phyloP scores from a whole-genome alignment of 2,329 filamentous ascomycete species.

The Calonectria multiphialidica region DNA sequence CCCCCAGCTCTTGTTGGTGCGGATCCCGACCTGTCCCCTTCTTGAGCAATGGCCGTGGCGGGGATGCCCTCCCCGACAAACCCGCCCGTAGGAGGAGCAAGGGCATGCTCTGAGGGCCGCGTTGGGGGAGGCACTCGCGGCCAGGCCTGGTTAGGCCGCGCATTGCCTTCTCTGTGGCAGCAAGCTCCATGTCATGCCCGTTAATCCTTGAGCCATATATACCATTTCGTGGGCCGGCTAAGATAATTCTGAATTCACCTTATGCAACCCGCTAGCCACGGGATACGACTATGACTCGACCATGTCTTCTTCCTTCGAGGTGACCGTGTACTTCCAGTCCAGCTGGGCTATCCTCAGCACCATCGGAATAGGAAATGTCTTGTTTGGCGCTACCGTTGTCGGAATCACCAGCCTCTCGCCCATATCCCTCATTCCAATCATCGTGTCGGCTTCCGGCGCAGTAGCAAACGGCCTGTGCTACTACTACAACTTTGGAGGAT shows the following conservation, averaged over 20 bases:
- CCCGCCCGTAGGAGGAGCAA: not conserved
- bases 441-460: conserved; percentile 50
- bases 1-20: conserved; percentile 23
- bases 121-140: not conserved
- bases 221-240: not conserved
- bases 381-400: conserved; percentile 51
- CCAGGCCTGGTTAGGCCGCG: not conserved
- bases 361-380: conserved; percentile 52
- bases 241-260: not conserved
- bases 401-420: conserved; percentile 52
- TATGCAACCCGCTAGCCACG: not conserved
- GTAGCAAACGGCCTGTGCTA: conserved; percentile 56
- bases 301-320: conserved; percentile 16
- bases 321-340: conserved; percentile 51
- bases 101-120: not conserved
- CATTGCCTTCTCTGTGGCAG: not conserved
- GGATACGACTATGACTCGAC: conserved; percentile 3
- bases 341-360: conserved; percentile 58
- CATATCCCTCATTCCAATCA: conserved; percentile 48
- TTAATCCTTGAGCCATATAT: conserved; percentile 9
- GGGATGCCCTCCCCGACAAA: not conserved
- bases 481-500: conserved; percentile 49
- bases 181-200: not conserved
- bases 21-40: conserved; percentile 11
- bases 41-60: not conserved